These are phyloP conservation scores for Penicillium manginii DNA, from an alignment of 495 filamentous ascomycete genomes.

Conservation along the genomic window DNA sequence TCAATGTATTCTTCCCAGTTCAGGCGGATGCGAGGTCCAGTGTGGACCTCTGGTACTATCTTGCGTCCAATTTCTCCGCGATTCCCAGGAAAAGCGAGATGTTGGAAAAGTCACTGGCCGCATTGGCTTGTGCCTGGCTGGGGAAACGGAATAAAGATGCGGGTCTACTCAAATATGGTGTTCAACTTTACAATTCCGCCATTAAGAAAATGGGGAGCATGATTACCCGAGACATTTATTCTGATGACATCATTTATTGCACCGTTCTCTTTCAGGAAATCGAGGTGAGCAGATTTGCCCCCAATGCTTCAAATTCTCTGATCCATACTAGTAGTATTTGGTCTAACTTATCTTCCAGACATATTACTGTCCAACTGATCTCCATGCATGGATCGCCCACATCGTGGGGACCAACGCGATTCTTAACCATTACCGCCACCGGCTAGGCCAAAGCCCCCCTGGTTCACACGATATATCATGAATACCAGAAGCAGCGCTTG, in stretches of 20 bases:
- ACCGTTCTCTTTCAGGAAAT: conserved; percentile 1
- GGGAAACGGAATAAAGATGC: conserved; percentile 7
- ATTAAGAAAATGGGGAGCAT: neutral
- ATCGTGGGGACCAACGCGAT: conserved; percentile 13
- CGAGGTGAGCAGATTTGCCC: neutral
- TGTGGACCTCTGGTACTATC: conserved; percentile 12
- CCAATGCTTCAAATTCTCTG: neutral
- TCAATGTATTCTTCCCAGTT: conserved; percentile 6
- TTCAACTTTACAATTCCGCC: conserved; percentile 1
- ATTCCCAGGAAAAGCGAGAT: conserved; percentile 11
- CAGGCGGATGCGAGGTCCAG: neutral
- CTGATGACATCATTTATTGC: neutral
- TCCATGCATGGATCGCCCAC: conserved; percentile 11
- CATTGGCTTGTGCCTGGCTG: conserved; percentile 7
- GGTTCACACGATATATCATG: conserved; percentile 11
- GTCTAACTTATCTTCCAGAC: neutral
- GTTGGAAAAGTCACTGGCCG: conserved; percentile 6
- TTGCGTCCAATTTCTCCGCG: conserved; percentile 2
- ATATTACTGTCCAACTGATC: conserved; percentile 7
- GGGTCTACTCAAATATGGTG: neutral
- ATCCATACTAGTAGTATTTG: neutral
- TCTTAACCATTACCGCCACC: conserved; percentile 7
- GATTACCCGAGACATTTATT: neutral
- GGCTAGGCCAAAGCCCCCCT: conserved; percentile 3
- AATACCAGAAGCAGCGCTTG: conserved; percentile 10